phyloP scores from a whole-genome alignment of 2,329 filamentous ascomycete genomes.

The Pseudocercospora ulei region DNA sequence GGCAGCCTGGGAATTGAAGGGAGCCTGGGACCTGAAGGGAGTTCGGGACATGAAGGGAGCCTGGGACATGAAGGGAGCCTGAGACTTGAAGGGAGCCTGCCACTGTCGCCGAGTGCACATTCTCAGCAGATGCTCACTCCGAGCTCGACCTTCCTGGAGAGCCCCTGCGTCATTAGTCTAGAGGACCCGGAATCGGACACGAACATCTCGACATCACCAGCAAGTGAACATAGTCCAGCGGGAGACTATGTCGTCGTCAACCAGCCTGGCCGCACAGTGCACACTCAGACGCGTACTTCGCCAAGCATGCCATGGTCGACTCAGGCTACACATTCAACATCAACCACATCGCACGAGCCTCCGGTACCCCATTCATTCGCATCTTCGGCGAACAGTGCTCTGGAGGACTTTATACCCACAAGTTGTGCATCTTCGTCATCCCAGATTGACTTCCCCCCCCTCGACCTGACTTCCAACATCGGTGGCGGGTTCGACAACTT shows the following conservation, averaged over 20 bases:
- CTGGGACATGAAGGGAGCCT: too few relatives aligned
- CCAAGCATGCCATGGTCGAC: conserved; percentile 8
- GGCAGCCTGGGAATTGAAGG: conserved; percentile 4
- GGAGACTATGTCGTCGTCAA: conserved; percentile 23
- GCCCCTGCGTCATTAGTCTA: conserved; percentile 12
- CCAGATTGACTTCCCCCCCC: conserved; percentile 12
- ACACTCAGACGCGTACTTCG: conserved; percentile 11
- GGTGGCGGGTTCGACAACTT: conserved; percentile 5
- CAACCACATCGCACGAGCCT: conserved; percentile 7
- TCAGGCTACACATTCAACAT: conserved; percentile 9
- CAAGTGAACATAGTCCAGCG: conserved; percentile 14
- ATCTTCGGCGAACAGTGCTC: conserved; percentile 12
- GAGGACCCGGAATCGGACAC: conserved; percentile 19
- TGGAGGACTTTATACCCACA: conserved; percentile 11
- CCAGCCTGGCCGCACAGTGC: conserved; percentile 13
- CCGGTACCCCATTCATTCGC: conserved; percentile 9
- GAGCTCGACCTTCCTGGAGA: conserved; percentile 20
- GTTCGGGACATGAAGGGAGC: too few relatives aligned
- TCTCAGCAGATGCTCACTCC: conserved; percentile 23
- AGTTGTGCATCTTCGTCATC: conserved; percentile 6
- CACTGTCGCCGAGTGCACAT: conserved; percentile 23
- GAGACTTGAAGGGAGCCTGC: conserved; percentile 15
- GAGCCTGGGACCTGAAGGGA: too few relatives aligned
- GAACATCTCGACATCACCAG: conserved; percentile 19
- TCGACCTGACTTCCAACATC: conserved; percentile 12